A percentile compares a stretch with the other conserved stretches of the same genome.
phyloP scores from a whole-genome alignment of 2,329 filamentous ascomycete genomes.

The Trichoderma koningiopsis region DNA sequence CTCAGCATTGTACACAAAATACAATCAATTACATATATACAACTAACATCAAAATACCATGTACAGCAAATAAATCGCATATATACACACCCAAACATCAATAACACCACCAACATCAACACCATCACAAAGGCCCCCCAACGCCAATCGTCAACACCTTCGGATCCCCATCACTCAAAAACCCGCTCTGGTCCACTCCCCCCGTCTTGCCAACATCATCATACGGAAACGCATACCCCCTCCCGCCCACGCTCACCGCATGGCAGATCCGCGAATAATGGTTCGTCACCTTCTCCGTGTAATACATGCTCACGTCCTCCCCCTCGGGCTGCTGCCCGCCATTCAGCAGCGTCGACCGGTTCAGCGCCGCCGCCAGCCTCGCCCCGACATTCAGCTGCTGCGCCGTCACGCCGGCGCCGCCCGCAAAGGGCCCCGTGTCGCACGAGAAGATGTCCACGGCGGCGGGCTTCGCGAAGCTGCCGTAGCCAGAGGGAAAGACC shows the following conservation, averaged over 20 bases:
- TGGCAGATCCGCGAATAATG: conserved; percentile 69
- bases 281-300: conserved; percentile 59
- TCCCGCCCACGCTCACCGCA: conserved; percentile 57
- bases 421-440: conserved; percentile 59
- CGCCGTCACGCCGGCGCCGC: conserved; percentile 44
- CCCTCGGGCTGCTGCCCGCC: conserved; percentile 55
- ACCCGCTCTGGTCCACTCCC: conserved; percentile 63
- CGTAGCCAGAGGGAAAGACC: conserved; percentile 43
- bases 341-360: conserved; percentile 67
- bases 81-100: neutral
- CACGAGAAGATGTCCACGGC: conserved; percentile 56
- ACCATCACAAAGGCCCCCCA: conserved; percentile 43
- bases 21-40: neutral
- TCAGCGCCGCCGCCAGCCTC: conserved; percentile 74
- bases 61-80: neutral
- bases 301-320: conserved; percentile 54
- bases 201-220: conserved; percentile 65
- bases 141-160: conserved; percentile 58
- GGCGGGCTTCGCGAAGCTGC: conserved; percentile 52
- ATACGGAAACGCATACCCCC: conserved; percentile 72
- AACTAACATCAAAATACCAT: neutral
- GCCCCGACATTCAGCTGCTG: conserved; percentile 67
- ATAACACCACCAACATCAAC: neutral
- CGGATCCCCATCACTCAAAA: conserved; percentile 59
- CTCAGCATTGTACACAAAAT: neutral